A percentile compares a stretch with the other conserved stretches of the same genome.
These are phyloP conservation scores for Wallacemonas sp. DNA, from an alignment of 208 protist species.

Conservation along the genomic window DNA sequence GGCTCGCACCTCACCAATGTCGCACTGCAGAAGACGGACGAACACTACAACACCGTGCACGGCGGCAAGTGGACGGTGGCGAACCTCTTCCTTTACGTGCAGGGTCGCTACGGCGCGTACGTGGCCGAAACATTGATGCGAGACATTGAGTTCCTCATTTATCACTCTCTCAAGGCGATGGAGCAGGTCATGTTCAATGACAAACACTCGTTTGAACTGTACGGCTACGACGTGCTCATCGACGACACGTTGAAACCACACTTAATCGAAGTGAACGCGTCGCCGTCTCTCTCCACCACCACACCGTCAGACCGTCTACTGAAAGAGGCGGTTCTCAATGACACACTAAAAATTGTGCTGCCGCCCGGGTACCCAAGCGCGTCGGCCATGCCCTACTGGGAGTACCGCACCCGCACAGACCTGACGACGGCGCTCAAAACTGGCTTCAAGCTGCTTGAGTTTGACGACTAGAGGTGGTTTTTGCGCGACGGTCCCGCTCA, in stretches of 20 bases:
- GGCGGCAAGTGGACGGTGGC: conserved; percentile 94
- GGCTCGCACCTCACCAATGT: conserved; percentile 97
- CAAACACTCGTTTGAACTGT: conserved; percentile 96
- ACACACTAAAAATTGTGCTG: conserved; percentile 81
- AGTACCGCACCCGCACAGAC: conserved; percentile 79
- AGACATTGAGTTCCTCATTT: conserved; percentile 93
- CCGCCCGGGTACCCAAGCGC: conserved; percentile 67
- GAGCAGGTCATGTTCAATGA: conserved; percentile 94
- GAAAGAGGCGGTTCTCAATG: conserved; percentile 81
- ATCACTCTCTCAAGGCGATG: conserved; percentile 89
- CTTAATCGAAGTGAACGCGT: conserved; percentile 97
- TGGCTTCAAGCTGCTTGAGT: conserved; percentile 68
- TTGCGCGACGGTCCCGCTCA: too few relatives aligned
- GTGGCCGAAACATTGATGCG: conserved; percentile 69
- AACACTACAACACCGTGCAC: conserved; percentile 92
- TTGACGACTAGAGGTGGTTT: conserved; percentile 14
- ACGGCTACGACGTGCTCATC: conserved; percentile 98
- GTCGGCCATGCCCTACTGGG: conserved; percentile 71
- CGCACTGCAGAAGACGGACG: conserved; percentile 94
- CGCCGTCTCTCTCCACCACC: conserved; percentile 87
- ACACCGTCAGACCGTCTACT: conserved; percentile 79
- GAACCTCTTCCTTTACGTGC: conserved; percentile 87
- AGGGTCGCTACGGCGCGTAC: conserved; percentile 68
- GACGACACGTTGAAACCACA: conserved; percentile 95
- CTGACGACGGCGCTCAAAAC: conserved; percentile 59